phyloP scores from a whole-genome alignment of 2,329 filamentous ascomycete genomes.

The Diaporthe citrichinensis region DNA sequence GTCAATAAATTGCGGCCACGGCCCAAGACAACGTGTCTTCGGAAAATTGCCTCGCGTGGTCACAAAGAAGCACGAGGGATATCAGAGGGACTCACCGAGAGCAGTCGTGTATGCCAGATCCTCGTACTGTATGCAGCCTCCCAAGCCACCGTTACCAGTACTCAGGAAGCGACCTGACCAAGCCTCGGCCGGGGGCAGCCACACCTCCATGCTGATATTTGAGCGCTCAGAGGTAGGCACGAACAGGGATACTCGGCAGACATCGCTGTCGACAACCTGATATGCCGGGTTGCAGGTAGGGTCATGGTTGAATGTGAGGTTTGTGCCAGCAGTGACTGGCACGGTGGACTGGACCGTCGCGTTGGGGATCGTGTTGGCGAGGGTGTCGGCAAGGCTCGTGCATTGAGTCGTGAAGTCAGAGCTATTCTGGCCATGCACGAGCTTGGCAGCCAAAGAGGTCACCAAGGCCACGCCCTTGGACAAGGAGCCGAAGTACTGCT shows the following conservation, averaged over 20 bases:
- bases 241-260: slow-evolving; percentile 50
- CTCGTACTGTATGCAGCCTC: slow-evolving; percentile 61
- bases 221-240: slow-evolving; percentile 53
- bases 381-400: slow-evolving; percentile 47
- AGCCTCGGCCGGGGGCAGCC: slow-evolving; percentile 56
- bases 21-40: not conserved
- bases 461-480: slow-evolving; percentile 17
- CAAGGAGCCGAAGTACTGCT: slow-evolving; percentile 7
- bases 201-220: slow-evolving; percentile 61
- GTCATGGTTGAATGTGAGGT: slow-evolving; percentile 55
- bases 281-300: slow-evolving; percentile 51
- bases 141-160: slow-evolving; percentile 63
- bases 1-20: not conserved
- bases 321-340: slow-evolving; percentile 56
- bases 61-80: not conserved
- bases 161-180: slow-evolving; percentile 62
- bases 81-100: slow-evolving; percentile 45
- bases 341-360: slow-evolving; percentile 54
- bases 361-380: slow-evolving; percentile 49
- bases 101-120: slow-evolving; percentile 58
- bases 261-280: slow-evolving; percentile 44
- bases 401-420: slow-evolving; percentile 42
- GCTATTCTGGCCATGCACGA: slow-evolving; percentile 23
- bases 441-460: slow-evolving; percentile 7
- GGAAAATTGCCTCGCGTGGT: not conserved